Evolutionary conservation across 371 early-diverging fungal genomes (phyloP), one percentile per base, ranked within the genome.

Genomic region (Actinomortierella wolfii): DNA sequence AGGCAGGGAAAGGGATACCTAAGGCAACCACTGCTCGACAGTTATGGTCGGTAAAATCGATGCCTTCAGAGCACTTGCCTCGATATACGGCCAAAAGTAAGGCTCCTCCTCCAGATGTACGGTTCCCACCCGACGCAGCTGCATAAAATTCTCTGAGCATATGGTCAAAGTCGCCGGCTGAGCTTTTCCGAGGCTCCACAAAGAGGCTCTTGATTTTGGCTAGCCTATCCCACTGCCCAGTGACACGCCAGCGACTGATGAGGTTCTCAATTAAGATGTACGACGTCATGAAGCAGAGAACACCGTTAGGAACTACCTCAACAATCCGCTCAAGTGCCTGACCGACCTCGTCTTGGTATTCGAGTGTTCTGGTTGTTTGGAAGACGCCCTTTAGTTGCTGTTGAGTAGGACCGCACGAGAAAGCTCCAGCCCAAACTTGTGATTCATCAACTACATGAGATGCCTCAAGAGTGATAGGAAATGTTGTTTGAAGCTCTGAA

Each of bases 21-120:
- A 95, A 77, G 0, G 90, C 82, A 28, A 97, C 78, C 2, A 98
- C 96, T 0, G 96, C 95, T 42, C 99, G 85, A 43, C 94, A 93
- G 44, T 87, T 83, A 41, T 84, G 76, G 76, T 98, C 96, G 3
- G 87, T 89, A 70, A 98, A 98, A 67, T 98, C 97, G 50, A 97
- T 90, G 9, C 99, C 99, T 76, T 98, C 99, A 29, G 90, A 88
- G 1, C 94, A 93, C 76, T 95, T 97, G 3, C 99, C 99, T 25
- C 97, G 80, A 68, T 75, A 80, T 57, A 87, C 83, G 18, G 88
- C 84, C 78, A 89, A 79, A 51, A 87, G 67, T 5, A 88, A 26
- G 0, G 88, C 88, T 3, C 93, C 93, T 4, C 75, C 69, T 14
- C 74, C 40, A 0, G 68, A 59, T 34, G 34, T 11, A 34, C 34